A percentile compares a stretch with the other conserved stretches of the same genome.
phyloP scores from a whole-genome alignment of 2,329 filamentous ascomycete genomes.

The Aspergillus aculeatus region DNA sequence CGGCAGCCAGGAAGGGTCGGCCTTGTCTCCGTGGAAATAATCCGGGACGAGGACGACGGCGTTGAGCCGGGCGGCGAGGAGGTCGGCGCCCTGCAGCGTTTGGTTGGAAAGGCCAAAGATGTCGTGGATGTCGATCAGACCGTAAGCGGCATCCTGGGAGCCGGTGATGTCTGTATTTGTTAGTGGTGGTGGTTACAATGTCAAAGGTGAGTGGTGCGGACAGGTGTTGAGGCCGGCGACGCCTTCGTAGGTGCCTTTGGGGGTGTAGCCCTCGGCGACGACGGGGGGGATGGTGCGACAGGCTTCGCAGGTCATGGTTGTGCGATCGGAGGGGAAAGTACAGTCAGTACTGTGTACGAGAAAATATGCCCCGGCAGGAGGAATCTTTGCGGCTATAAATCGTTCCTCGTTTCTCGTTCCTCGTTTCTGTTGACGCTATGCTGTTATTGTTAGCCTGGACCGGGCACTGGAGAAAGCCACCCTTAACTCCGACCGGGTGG shows the following conservation, averaged over 20 bases:
- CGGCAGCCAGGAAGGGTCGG: constrained; percentile 53
- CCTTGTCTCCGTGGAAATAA: constrained; percentile 46
- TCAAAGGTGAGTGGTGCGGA: constrained; percentile 16
- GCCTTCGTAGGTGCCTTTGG: constrained; percentile 58
- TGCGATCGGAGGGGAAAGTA: too few relatives aligned
- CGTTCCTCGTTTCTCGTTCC: not conserved
- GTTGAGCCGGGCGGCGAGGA: constrained; percentile 39
- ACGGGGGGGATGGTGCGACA: constrained; percentile 50
- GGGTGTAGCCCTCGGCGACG: constrained; percentile 54
- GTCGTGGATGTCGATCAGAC: constrained; percentile 63
- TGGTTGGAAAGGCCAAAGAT: constrained; percentile 67
- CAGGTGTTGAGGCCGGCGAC: constrained; percentile 58
- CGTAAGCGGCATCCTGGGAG: constrained; percentile 53
- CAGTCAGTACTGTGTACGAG: too few relatives aligned
- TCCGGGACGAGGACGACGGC: constrained; percentile 45
- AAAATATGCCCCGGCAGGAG: not conserved
- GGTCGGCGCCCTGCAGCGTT: constrained; percentile 67
- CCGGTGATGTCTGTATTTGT: constrained; percentile 37
- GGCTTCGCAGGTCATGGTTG: constrained; percentile 31
- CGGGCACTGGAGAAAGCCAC: not conserved
- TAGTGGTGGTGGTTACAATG: not conserved
- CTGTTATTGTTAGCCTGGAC: not conserved
- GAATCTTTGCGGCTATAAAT: not conserved
- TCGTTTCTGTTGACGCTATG: not conserved
- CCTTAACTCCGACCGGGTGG: too few relatives aligned